A percentile compares a stretch with the other conserved stretches of the same genome.
Evolutionary conservation across 1,284 basidiomycete species (phyloP).

Genomic region (Athelia sp.): DNA sequence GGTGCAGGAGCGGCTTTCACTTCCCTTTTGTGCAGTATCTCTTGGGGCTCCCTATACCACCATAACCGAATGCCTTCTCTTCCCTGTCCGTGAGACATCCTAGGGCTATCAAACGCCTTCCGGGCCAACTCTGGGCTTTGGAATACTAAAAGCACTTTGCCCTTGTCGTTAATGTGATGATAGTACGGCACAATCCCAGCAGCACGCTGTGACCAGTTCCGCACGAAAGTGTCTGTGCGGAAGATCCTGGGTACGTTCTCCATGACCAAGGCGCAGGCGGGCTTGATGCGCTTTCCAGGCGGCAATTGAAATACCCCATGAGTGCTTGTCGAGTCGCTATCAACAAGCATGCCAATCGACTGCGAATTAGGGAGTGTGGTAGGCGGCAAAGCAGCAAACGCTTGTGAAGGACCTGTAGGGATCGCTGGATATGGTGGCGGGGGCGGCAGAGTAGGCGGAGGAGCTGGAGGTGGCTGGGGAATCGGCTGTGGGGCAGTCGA

Average conservation of each 20-base stretch:
- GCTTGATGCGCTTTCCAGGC: slow-evolving; percentile 19
- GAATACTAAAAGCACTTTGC: slow-evolving; percentile 22
- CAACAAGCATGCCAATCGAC: no score
- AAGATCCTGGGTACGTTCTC: slow-evolving; percentile 51
- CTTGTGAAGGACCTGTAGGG: no score
- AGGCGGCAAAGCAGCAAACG: no score
- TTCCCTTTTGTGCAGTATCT: no score
- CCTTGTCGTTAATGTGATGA: no score
- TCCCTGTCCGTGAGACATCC: slow-evolving; percentile 26
- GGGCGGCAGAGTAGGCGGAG: no score
- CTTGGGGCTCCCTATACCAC: slow-evolving; percentile 45
- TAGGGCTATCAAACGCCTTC: slow-evolving; percentile 47
- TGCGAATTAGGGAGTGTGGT: no score
- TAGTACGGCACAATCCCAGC: slow-evolving; percentile 30
- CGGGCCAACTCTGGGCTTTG: slow-evolving; percentile 35
- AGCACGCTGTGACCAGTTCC: slow-evolving; percentile 40
- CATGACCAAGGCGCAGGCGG: slow-evolving; percentile 51
- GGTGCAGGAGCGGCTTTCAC: not conserved
- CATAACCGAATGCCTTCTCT: slow-evolving; percentile 47
- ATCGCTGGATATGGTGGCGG: no score
- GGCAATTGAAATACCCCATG: slow-evolving; percentile 3
- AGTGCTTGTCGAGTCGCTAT: slow-evolving; percentile 1
- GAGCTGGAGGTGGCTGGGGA: no score
- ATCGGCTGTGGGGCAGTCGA: no score
- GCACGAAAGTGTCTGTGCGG: slow-evolving; percentile 36